Evolutionary conservation across 2,329 filamentous ascomycete genomes (phyloP), one percentile per base, ranked within the genome.

Genomic region (Alternaria sp.): DNA sequence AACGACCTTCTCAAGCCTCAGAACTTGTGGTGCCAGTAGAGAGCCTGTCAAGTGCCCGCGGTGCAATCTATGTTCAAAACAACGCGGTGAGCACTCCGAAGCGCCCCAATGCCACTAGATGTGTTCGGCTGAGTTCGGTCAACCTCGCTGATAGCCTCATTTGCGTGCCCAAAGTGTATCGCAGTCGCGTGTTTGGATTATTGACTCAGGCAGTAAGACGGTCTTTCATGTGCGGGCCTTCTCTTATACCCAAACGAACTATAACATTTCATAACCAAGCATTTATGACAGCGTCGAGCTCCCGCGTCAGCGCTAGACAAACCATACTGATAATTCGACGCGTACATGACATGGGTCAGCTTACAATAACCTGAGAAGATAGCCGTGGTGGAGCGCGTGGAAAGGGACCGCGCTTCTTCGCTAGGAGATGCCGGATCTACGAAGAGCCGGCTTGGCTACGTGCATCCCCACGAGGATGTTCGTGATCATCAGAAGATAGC

Each of bases 401-500:
- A 48, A 32, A 18, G 45, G 45, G 45, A 49, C 30, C 45, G 45
- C 46, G 46, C 46, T 49, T 49, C 46, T 25, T 49, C 30, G 46
- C 30, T 32, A 49, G 46, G 18, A 34, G 30, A 34, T 49, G 32
- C 18, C 46, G 46, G 46, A 49, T 49, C 46, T 32, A 34, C 46
- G 30, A 49, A 49, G 14, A 49, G 46, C 46, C 46, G 46, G 18
- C 46, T 49, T 49, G 46, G 46, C 46, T 49, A 16, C 30, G 20
- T 34, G 12, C 46, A 9, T 49, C 46, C 20, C 46, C 46, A 50
- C 52, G 11, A 55, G 36, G 34, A 43, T 30, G 52, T 50, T 25
- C 38, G 51, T 44, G 45, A 60, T 60, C 36, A 56, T 32, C 45
- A 40, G 30, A 30, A 36, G 40, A 4, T 56, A 41, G 45, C 57